These are phyloP conservation scores for Fusarium lateritium DNA, from an alignment of 2,329 filamentous ascomycete species.

Conservation along the genomic window DNA sequence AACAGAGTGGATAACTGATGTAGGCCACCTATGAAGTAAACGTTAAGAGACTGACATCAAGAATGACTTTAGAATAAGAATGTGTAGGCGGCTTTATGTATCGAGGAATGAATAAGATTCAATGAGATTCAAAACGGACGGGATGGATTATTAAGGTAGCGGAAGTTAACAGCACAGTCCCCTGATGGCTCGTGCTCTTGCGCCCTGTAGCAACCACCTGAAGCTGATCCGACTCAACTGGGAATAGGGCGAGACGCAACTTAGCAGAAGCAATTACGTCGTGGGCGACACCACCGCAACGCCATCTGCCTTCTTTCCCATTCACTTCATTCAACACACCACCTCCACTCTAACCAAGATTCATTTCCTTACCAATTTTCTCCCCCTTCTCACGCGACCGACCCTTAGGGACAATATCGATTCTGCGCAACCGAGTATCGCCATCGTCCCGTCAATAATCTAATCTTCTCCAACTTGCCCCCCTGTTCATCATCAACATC, in stretches of 20 bases:
- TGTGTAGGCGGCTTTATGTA: background rate
- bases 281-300: conserved; percentile 23
- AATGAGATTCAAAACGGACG: background rate
- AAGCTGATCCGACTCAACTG: conserved; percentile 28
- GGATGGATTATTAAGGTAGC: conserved; percentile 3
- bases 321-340: conserved; percentile 18
- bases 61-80: conserved; percentile 9
- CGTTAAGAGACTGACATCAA: background rate
- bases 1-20: conserved; percentile 15
- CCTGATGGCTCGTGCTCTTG: conserved; percentile 43
- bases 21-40: conserved; percentile 3
- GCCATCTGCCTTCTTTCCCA: conserved; percentile 35
- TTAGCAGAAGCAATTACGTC: conserved; percentile 45
- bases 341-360: conserved; percentile 26
- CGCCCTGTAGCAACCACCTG: conserved; percentile 38
- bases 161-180: conserved; percentile 22
- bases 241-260: conserved; percentile 34
- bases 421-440: conserved; percentile 20
- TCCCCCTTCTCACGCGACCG: conserved; percentile 29
- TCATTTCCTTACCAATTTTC: conserved; percentile 32
- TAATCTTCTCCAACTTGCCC: conserved; percentile 26
- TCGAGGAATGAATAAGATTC: background rate
- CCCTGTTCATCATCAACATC: conserved; percentile 27
- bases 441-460: conserved; percentile 6
- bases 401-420: conserved; percentile 17